Evolutionary conservation across 768 basidiomycete genomes (phyloP), one percentile per base, ranked within the genome.

Genomic region (Tylopilus rubrobrunneus): DNA sequence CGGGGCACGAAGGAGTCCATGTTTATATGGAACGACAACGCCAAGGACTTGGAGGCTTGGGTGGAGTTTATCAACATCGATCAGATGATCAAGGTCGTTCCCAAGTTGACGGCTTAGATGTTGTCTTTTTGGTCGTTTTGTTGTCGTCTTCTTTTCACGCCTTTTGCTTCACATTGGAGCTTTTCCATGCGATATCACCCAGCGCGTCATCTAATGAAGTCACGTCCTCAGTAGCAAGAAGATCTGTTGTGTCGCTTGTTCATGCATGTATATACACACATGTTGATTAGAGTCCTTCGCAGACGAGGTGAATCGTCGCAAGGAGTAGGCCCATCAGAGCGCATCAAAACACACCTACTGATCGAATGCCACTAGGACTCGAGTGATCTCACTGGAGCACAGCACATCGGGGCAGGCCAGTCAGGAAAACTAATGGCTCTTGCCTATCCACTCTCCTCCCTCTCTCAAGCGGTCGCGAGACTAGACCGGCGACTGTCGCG

Each of bases 61-160:
- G 86, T 91, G 14, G 88, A 91, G 71, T 92, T 90, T 61, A 83
- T 91, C 62, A 87, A 84, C 55, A 83, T 90, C 52, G 87, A 90
- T 71, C 85, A 89, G 70, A 81, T 91, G 75, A 75, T 89, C 66
- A 86, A 86, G 61, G 87, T 90, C 56, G 80, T 87, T 17, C 83
- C 84, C 19, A 90, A 89, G 68, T 71, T 90, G 51, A 80, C 78
- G 42, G 87, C 87, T n/a, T 69, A 53, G 58, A 42, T 12, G 12
- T 34, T 34, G 14, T 34, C n/a, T 40, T 40, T 21, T 39, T 6
- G 37, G 37, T n/a, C n/a, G 19, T 23, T 12, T 14, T 34, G 14
- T 12, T 34, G 34, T 34, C 34, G 5, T 12, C 34, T 34, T 34
- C 14, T 15, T 34, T 41, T 21, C 40, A 23, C 11, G 11, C 21